phyloP scores from a whole-genome alignment of 495 filamentous ascomycete genomes.

The Aspergillus hancockii region DNA sequence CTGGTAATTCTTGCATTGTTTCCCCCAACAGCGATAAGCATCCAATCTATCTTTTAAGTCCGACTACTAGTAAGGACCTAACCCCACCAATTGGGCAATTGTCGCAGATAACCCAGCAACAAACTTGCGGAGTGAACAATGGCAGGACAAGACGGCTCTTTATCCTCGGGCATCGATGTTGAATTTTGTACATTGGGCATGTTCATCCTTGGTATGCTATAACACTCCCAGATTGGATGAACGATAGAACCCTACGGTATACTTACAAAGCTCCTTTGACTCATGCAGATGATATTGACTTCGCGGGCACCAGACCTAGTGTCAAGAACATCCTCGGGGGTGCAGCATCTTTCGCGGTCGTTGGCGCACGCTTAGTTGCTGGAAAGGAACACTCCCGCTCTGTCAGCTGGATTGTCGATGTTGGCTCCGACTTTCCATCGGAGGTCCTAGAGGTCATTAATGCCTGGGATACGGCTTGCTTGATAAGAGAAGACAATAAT shows the following conservation, averaged over 20 bases:
- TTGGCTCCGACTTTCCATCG: conserved; percentile 80
- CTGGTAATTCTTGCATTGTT: neutral
- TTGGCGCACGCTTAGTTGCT: conserved; percentile 87
- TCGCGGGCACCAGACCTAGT: conserved; percentile 52
- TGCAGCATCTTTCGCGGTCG: conserved; percentile 79
- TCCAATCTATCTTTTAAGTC: neutral
- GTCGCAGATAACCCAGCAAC: neutral
- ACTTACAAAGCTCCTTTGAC: conserved; percentile 22
- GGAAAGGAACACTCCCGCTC: conserved; percentile 43
- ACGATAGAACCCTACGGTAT: conserved; percentile 10
- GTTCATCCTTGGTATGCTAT: conserved; percentile 84
- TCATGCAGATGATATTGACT: conserved; percentile 84
- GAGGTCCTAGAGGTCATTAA: conserved; percentile 61
- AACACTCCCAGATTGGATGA: neutral
- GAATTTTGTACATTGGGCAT: conserved; percentile 91
- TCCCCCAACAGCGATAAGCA: conserved; percentile 2
- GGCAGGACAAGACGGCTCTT: conserved; percentile 9
- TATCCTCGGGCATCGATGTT: conserved; percentile 33
- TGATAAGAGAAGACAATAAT: conserved; percentile 64
- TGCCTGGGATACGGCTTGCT: conserved; percentile 70
- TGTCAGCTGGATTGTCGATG: conserved; percentile 90
- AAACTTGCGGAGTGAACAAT: conserved; percentile 13
- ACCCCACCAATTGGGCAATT: conserved; percentile 3
- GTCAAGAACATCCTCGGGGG: conserved; percentile 78
- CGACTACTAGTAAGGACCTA: neutral